Base-by-base conservation (phyloP, 441 rosid species). In the Eruca vesicaria region DNA sequence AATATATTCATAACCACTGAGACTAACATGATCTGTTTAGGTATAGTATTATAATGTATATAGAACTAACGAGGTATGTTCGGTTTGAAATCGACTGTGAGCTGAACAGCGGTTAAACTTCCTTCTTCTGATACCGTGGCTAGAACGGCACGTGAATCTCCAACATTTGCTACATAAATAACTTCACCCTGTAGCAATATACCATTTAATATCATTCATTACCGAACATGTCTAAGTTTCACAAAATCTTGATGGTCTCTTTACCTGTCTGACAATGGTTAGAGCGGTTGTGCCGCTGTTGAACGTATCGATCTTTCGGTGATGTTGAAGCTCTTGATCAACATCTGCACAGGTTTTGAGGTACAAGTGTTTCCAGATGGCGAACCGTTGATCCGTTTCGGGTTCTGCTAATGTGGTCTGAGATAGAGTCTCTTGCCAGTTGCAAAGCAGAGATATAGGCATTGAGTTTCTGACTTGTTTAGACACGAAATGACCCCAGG, bases 401-500 rank as follows among this genome's bases (percentile, higher is more conserved):
- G 82, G 64, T 66, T 86, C 83, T 1, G 80, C 84, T 52, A 82
- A 63, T 2, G 88, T 83, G 33, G 84, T 64, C 53, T 81, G 85
- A 73, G 89, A 86, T 12, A 91, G 83, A 70, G 86, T 80, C 83
- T 91, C 97, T 80, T 93, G 97, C 99, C 96, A 91, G 76, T 87
- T 85, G 72, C 86, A 83, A 58, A 95, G 86, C 75, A 95, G 72
- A 41, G 82, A 83, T 12, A 84, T 28, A 33, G 94, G 93, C 94
- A 95, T 80, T 0, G 93, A 85, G 73, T 95, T 86, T 11, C 97
- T 78, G 38, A 95, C 98, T 83, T 75, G 88, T 73, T 93, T 93
- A 2, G 99, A 86, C 29, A 95, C 99, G 31, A 68, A 93, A 79
- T 95, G 99, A 11, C 99, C 99, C 98, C 99, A 93, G 0, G 88